These are phyloP conservation scores for Lanmaoa pseudosensibilis DNA, from an alignment of 768 basidiomycete genomes.

Conservation along the genomic window DNA sequence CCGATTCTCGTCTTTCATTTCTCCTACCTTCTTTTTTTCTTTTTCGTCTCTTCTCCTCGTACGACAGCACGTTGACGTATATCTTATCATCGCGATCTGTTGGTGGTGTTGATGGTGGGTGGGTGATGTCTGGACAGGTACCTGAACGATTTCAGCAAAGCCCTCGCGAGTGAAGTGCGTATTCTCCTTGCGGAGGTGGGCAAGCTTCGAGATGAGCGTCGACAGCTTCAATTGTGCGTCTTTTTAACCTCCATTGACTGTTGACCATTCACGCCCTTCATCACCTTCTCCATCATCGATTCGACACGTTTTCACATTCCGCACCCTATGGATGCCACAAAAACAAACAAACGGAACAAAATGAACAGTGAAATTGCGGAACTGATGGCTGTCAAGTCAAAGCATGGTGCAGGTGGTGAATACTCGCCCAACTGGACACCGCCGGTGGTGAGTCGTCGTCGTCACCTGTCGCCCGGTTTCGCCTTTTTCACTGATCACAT, in stretches of 20 bases:
- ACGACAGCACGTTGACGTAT: constrained; percentile 7
- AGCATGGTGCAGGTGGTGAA: constrained; percentile 78
- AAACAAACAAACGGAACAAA: background rate
- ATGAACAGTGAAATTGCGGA: constrained; percentile 76
- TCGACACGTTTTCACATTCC: background rate
- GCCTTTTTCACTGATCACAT: background rate
- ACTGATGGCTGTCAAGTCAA: constrained; percentile 79
- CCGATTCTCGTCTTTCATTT: background rate
- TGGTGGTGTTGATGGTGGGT: background rate
- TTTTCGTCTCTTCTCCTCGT: background rate
- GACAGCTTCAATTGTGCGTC: constrained; percentile 55
- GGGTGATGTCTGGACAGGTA: constrained; percentile 36
- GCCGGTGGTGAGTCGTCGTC: constrained; percentile 47
- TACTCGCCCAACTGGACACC: constrained; percentile 75
- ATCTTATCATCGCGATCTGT: background rate
- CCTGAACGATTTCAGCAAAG: constrained; percentile 62
- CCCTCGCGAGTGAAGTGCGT: constrained; percentile 59
- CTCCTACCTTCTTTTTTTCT: background rate
- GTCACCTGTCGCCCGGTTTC: background rate
- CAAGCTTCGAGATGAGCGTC: constrained; percentile 58
- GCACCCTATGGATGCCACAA: background rate
- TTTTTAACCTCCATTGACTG: background rate
- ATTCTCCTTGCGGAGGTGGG: constrained; percentile 61
- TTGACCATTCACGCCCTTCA: background rate
- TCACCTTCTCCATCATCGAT: background rate